Base-by-base conservation (phyloP, 2,329 filamentous ascomycete genomes). In the Kalmusia sp. region DNA sequence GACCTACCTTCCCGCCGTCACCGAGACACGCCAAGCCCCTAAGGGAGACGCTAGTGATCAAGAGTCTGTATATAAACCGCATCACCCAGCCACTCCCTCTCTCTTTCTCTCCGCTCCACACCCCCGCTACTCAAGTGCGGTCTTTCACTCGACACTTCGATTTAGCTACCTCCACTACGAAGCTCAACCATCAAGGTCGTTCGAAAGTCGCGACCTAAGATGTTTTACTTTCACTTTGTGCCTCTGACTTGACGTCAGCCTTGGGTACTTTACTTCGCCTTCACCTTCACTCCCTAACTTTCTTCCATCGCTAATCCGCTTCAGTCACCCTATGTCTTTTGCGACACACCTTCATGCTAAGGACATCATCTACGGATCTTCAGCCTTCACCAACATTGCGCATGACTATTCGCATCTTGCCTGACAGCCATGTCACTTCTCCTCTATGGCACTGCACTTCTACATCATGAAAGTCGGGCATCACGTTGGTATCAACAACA, bases 201-300 rank as follows among this genome's bases (percentile, higher is more conserved):
- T n/a, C n/a, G n/a, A n/a, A n/a, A n/a, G n/a, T n/a, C n/a, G n/a
- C n/a, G n/a, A n/a, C 27, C 24, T n/a, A 31, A 44, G 7, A 47
- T 47, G 44, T n/a, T 7, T 24, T 22, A 24, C 19, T n/a, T 19
- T n/a, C 14, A 47, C 33, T 30, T 30, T 14, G 14, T 9, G 9
- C 22, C 14, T 48, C 30, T 8, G 22, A 38, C 34, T 39, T 19
- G 14, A 38, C 21, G 31, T 27, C 44, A 47, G 17, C 44, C 17
- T 37, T 17, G 28, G 44, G 45, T 48, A 48, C 24, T 30, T 39
- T 48, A 48, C 24, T 30, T 39, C 33, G 30, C 33, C 24, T 39
- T 48, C 45, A 48, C 45, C 24, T 17, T 33, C 33, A 48, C 33
- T 8, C 12, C 3, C 12, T 24, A 28, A n/a, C n/a, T 12, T 28